These are phyloP conservation scores for Physcomitrium patens DNA, from an alignment of 225 moss, liverwort and hornwort genomes.

Conservation along the genomic window DNA sequence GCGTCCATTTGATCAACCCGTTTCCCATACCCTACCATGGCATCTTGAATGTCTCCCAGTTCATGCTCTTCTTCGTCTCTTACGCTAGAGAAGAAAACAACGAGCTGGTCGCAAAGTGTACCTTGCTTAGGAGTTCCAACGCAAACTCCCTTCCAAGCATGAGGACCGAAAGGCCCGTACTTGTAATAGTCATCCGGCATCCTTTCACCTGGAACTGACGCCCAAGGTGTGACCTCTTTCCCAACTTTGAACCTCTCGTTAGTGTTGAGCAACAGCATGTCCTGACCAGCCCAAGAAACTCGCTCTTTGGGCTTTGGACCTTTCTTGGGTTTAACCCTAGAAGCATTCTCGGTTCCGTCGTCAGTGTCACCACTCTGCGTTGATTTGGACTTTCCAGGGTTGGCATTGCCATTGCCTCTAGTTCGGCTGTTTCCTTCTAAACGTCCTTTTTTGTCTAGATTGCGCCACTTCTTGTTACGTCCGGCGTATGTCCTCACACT, in stretches of 20 bases:
- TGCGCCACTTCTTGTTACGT: conserved; percentile 63
- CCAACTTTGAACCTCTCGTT: conserved; percentile 37
- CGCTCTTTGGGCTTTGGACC: conserved; percentile 60
- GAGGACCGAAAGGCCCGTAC: conserved; percentile 90
- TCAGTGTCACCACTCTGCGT: conserved; percentile 11
- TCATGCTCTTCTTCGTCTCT: conserved; percentile 70
- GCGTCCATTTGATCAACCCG: conserved; percentile 53
- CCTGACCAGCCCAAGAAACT: conserved; percentile 56
- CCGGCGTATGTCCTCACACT: conserved; percentile 50
- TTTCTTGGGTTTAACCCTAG: conserved; percentile 41
- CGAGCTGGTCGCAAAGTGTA: conserved; percentile 48
- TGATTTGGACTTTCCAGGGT: conserved; percentile 28
- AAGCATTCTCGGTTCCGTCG: conserved; percentile 21
- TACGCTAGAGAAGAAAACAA: conserved; percentile 74
- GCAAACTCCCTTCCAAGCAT: conserved; percentile 73
- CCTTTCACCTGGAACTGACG: conserved; percentile 56
- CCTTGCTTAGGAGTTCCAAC: conserved; percentile 65
- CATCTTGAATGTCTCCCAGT: conserved; percentile 58
- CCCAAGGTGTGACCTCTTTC: conserved; percentile 46
- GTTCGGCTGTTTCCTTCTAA: conserved; percentile 55
- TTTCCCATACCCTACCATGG: conserved; percentile 63
- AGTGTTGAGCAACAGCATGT: conserved; percentile 42
- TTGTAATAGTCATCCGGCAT: conserved; percentile 90
- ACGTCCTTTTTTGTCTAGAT: conserved; percentile 38
- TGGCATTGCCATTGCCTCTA: conserved; percentile 28